Percentiles rank a stretch among this genome's conserved stretches.
Conservation (phyloP, 2,329 filamentous ascomycete species). For the Boeremia lycopersici region DNA sequence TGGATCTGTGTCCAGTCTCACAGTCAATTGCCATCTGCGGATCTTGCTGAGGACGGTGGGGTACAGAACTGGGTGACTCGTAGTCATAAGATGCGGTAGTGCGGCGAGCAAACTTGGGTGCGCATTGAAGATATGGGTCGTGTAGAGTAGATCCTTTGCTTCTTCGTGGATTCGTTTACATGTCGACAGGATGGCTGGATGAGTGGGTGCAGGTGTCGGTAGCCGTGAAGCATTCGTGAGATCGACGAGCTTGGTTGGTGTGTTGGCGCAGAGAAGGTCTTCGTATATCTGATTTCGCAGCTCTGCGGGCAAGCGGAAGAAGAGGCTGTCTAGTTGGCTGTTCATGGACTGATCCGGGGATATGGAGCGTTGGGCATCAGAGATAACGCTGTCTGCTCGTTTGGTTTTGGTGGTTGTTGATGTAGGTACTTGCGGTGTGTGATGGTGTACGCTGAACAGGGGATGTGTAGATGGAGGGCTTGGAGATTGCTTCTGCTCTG, state of each 20-base stretch:
- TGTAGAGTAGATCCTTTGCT: conserved; percentile 55
- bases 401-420: conserved; percentile 11
- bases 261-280: conserved; percentile 42
- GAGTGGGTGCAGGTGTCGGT: conserved; percentile 28
- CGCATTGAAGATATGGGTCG: conserved; percentile 57
- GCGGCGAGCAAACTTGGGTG: conserved; percentile 54
- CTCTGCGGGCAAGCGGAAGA: conserved; percentile 62
- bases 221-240: conserved; percentile 12
- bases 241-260: conserved; percentile 10
- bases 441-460: conserved; percentile 12
- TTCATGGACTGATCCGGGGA: conserved; percentile 1
- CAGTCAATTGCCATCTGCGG: conserved; percentile 51
- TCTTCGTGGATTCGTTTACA: conserved; percentile 51
- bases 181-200: conserved; percentile 50
- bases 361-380: background rate
- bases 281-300: conserved; percentile 65
- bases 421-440: conserved; percentile 10
- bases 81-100: conserved; percentile 51
- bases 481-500: conserved; percentile 6
- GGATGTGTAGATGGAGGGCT: conserved; percentile 13
- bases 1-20: conserved; percentile 58
- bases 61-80: conserved; percentile 46
- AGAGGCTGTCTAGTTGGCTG: conserved; percentile 22
- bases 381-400: conserved; percentile 6
- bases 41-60: conserved; percentile 45